Evolutionary conservation across 1,284 basidiomycete genomes (phyloP), one percentile per base, ranked within the genome.

Genomic region (Pterulicium gracile): DNA sequence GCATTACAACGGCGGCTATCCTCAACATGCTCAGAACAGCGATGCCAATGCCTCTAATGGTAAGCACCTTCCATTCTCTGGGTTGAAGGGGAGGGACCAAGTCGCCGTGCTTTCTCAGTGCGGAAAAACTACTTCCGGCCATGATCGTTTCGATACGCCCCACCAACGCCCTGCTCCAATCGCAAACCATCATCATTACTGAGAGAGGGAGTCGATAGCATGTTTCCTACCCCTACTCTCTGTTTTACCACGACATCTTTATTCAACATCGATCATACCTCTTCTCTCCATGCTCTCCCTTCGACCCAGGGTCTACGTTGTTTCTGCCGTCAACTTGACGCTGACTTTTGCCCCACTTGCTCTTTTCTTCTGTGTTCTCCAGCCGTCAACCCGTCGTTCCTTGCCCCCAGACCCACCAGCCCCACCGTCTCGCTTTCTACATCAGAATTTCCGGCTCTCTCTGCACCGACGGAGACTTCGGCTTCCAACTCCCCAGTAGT

Each of bases 11-110:
- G 57, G 59, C 46, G 35, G 55, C 51, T 40, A 22, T 32, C 47
- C 42, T 13, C 43, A 27, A 19, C 35, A 19, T 50, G 47, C 15
- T 48, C 52, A 40, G 46, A 40, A 13, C 51, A 55, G 57, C 50
- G 68, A 71, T 51, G 56, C 63, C 45, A 67, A 63, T 55, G 61
- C 62, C 41, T 65, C 67, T 49, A 71, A 81, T 67, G 77, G 83
- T 87, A 79, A 87, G 83, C 79, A 53, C 56, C 67, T 66, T 67
- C 60, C 55, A 61, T 64, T 61, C 56, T 62, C 59, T 60, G 64
- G 62, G 61, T 73, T 77, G 79, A 80, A 83, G 79, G 79, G 79
- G 79, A 76, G 79, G 77, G 83, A 83, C 80, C 81, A 72, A 84
- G 80, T 66, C 55, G 65, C 79, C 80, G 77, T 84, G 68, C 81